These are phyloP conservation scores for Pilasporangium apinafurcum DNA, from an alignment of 352 stramenopile species.

Conservation along the genomic window DNA sequence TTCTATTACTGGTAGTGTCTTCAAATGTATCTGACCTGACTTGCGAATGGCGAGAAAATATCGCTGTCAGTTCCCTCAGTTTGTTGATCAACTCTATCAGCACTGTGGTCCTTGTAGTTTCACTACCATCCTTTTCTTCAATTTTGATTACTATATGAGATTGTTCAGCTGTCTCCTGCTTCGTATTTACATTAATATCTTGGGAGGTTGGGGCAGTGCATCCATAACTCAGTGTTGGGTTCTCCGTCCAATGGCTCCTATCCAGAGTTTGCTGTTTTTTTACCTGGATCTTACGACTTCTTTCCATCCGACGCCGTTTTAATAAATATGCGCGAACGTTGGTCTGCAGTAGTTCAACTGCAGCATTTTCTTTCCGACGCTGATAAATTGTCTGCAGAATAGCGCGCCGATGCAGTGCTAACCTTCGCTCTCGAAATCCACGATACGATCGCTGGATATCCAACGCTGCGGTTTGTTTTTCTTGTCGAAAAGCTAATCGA, in stretches of 20 bases:
- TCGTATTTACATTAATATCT: too few species aligned
- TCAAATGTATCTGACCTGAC: too few species aligned
- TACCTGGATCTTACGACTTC: conserved; percentile 11
- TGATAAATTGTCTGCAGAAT: conserved; percentile 41
- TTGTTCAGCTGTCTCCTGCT: too few species aligned
- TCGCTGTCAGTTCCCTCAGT: conserved; percentile 5
- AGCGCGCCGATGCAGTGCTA: conserved; percentile 41
- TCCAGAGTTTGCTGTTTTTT: background rate
- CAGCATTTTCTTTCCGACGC: conserved; percentile 37
- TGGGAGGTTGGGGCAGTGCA: too few species aligned
- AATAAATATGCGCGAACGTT: conserved; percentile 58
- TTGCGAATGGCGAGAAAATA: background rate
- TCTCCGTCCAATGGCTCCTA: too few species aligned
- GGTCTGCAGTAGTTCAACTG: conserved; percentile 53
- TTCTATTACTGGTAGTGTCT: background rate
- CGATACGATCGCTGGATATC: conserved; percentile 67
- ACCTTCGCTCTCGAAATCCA: conserved; percentile 43
- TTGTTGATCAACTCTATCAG: conserved; percentile 4
- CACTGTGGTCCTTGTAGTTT: background rate
- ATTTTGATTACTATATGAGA: background rate
- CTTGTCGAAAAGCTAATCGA: conserved; percentile 25
- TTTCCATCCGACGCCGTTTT: conserved; percentile 29
- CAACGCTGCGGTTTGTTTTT: conserved; percentile 44
- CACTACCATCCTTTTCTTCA: background rate
- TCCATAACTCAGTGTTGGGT: too few species aligned